These are phyloP conservation scores for Tardiomyces digboiensis DNA, from an alignment of 1,139 yeast genomes.

Conservation along the genomic window DNA sequence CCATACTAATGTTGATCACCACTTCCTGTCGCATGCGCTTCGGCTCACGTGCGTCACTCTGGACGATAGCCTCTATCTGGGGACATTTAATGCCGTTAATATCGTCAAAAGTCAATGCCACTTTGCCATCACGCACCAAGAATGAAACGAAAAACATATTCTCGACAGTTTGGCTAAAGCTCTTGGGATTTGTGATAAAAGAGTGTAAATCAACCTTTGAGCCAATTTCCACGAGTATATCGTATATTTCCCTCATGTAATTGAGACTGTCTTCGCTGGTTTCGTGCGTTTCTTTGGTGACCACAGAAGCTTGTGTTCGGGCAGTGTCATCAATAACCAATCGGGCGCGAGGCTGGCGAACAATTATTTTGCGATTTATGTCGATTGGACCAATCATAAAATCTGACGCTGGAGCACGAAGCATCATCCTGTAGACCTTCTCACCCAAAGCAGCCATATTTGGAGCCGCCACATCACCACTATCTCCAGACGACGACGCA, in stretches of 20 bases:
- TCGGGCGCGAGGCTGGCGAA: conserved; percentile 5
- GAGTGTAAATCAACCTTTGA: conserved; percentile 42
- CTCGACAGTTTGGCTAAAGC: conserved; percentile 75
- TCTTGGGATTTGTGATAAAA: conserved; percentile 63
- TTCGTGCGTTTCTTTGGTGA: conserved; percentile 52
- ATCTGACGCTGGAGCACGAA: conserved; percentile 42
- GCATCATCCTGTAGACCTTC: conserved; percentile 38
- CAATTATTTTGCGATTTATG: conserved; percentile 40
- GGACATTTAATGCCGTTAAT: not conserved
- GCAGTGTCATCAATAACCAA: conserved; percentile 17
- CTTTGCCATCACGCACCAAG: conserved; percentile 60
- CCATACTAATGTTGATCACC: not conserved
- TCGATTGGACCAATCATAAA: conserved; percentile 68
- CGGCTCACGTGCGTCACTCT: not conserved
- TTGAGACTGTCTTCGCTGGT: conserved; percentile 41
- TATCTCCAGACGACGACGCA: not conserved
- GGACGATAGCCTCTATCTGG: not conserved
- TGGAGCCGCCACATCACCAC: not conserved
- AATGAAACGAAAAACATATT: conserved; percentile 78
- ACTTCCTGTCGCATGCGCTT: not conserved
- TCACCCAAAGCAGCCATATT: conserved; percentile 39
- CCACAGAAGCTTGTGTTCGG: conserved; percentile 45
- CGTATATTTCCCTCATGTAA: conserved; percentile 25
- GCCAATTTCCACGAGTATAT: conserved; percentile 4
- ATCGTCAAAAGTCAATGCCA: conserved; percentile 29